These are phyloP conservation scores for Gynochthodes officinalis DNA, from an alignment of 257 asterid species.

Conservation along the genomic window DNA sequence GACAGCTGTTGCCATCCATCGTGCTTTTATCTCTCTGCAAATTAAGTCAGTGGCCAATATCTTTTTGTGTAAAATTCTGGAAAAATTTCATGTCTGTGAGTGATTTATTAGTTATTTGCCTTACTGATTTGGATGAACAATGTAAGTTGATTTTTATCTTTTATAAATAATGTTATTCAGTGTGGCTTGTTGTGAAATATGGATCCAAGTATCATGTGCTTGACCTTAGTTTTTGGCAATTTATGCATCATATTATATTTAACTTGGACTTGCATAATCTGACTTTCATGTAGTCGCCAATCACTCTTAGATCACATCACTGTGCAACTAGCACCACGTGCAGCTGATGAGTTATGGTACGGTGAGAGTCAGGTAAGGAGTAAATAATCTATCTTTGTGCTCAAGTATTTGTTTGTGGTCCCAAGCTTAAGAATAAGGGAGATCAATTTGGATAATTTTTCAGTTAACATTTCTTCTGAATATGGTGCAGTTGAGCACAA, in stretches of 20 bases:
- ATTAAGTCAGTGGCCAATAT: not conserved
- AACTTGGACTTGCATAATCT: slow-evolving; percentile 1
- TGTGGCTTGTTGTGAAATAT: not conserved
- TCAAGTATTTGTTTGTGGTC: not conserved
- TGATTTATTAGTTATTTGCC: not conserved
- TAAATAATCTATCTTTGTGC: slow-evolving; percentile 1
- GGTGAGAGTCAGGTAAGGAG: slow-evolving; percentile 67
- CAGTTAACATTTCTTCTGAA: not conserved
- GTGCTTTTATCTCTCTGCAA: not conserved
- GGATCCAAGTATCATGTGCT: not conserved
- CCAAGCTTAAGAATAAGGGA: not conserved
- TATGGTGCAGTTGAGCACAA: slow-evolving; percentile 70
- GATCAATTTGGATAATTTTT: not conserved
- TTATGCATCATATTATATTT: not conserved
- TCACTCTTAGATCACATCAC: slow-evolving; percentile 92
- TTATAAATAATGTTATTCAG: not conserved
- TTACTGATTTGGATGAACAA: not conserved
- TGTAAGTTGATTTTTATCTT: not conserved
- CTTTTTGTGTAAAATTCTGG: not conserved
- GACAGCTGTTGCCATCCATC: not conserved
- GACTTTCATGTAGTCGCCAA: slow-evolving; percentile 66
- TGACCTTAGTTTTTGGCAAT: not conserved
- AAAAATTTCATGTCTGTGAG: not conserved
- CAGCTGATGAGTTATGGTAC: slow-evolving; percentile 92
- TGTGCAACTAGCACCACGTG: slow-evolving; percentile 93